Conservation (phyloP, 2,329 filamentous ascomycete species). For the Gremmenia infestans region DNA sequence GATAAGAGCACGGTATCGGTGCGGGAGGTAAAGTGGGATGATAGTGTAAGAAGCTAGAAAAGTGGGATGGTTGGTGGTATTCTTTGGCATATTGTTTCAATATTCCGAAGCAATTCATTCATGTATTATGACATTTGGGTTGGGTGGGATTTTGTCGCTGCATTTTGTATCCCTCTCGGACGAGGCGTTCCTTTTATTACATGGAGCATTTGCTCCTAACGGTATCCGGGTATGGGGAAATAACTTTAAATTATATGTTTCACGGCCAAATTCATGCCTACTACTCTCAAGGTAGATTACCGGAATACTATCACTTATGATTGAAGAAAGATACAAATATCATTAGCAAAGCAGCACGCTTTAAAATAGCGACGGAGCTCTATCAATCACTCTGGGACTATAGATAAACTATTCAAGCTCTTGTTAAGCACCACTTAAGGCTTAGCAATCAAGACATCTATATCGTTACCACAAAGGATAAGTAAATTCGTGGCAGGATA, state of each 20-base stretch:
- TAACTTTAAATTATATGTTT: neutral
- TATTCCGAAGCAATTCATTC: neutral
- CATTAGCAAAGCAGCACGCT: neutral
- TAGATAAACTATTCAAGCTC: too few relatives aligned
- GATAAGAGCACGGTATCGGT: slow-evolving; percentile 17
- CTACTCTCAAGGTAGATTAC: neutral
- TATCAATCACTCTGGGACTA: too few relatives aligned
- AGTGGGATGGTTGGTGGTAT: neutral
- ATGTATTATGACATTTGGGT: slow-evolving; percentile 5
- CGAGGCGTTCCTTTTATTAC: slow-evolving; percentile 1
- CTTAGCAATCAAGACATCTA: too few relatives aligned
- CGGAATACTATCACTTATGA: neutral
- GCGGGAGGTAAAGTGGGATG: slow-evolving; percentile 22
- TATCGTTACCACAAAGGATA: too few relatives aligned
- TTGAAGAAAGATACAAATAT: neutral
- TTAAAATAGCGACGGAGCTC: too few relatives aligned
- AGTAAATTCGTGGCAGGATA: too few relatives aligned
- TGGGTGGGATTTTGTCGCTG: neutral
- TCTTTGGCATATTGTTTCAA: neutral
- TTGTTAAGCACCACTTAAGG: too few relatives aligned
- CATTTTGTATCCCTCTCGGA: neutral
- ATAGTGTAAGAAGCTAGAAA: neutral
- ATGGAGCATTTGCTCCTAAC: neutral
- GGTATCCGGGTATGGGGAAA: neutral
- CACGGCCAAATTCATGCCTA: neutral